Conservation (phyloP, 495 filamentous ascomycete species). For the Xeromyces bisporus region DNA sequence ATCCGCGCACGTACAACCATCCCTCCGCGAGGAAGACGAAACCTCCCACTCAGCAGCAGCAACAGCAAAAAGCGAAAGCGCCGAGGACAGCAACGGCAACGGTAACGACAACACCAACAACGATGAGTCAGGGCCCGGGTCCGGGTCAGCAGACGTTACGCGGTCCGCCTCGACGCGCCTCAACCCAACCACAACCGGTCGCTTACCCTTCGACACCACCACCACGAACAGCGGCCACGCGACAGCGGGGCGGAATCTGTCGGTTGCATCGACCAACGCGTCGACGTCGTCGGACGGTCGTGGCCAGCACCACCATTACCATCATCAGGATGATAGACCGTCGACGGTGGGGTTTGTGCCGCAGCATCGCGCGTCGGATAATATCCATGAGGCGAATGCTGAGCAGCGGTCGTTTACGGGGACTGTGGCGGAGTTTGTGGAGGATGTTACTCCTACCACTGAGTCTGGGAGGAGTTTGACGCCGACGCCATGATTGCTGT, state of each 20-base stretch:
- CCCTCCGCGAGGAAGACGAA: too few species aligned
- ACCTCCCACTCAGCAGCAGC: too few species aligned
- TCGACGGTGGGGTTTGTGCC: constrained; percentile 60
- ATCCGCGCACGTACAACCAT: too few species aligned
- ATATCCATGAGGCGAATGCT: constrained; percentile 38
- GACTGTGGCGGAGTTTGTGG: constrained; percentile 34
- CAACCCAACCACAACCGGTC: constrained; percentile 23
- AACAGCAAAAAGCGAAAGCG: constrained; percentile 14
- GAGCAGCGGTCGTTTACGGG: constrained; percentile 35
- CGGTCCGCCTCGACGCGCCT: too few species aligned
- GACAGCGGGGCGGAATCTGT: constrained; percentile 31
- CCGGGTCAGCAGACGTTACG: too few species aligned
- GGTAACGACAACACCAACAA: background rate
- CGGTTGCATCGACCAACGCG: constrained; percentile 27
- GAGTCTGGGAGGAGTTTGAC: too few species aligned
- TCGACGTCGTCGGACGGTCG: constrained; percentile 30
- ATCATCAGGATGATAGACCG: constrained; percentile 43
- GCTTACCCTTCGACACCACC: constrained; percentile 50
- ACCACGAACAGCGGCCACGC: constrained; percentile 33
- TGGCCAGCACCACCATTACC: constrained; percentile 14
- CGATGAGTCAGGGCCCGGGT: too few species aligned
- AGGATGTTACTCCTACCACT: too few species aligned
- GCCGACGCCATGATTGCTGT: too few species aligned
- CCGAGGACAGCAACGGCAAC: background rate
- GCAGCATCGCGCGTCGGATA: constrained; percentile 43